Evolutionary conservation across 805 yeast species (phyloP).

Genomic region (Schizosaccharomyces japonicus): DNA sequence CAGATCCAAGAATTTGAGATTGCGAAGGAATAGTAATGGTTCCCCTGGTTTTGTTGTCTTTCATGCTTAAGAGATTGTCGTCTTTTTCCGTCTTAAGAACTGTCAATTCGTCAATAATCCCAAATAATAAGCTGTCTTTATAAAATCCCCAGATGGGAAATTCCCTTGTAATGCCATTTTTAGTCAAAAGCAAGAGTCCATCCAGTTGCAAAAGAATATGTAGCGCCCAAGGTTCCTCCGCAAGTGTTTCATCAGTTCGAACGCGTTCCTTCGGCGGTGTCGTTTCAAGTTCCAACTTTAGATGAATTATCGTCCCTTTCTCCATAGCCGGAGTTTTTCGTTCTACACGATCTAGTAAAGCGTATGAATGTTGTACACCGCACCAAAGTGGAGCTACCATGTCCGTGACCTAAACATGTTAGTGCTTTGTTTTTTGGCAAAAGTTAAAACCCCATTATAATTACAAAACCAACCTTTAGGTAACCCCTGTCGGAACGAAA

Average conservation of each 20-base stretch:
- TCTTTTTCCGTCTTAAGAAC: background rate
- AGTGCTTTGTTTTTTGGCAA: background rate
- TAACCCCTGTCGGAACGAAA: background rate
- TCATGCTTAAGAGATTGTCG: background rate
- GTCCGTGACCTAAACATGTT: background rate
- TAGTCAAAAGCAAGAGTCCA: background rate
- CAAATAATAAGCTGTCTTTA: background rate
- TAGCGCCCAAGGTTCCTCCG: background rate
- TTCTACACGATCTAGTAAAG: background rate
- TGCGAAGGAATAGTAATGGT: background rate
- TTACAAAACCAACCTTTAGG: background rate
- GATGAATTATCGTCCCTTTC: background rate
- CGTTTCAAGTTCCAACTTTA: background rate
- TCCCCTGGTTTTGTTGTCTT: background rate
- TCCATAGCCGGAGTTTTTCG: background rate
- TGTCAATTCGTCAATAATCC: background rate
- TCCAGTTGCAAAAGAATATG: background rate
- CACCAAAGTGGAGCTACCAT: background rate
- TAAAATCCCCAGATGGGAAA: slow-evolving; percentile 1
- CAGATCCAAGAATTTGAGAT: background rate
- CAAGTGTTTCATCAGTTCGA: background rate
- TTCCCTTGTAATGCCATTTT: background rate
- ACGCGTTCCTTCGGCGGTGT: background rate
- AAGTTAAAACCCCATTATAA: background rate
- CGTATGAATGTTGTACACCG: background rate